Conservation (phyloP, 306 rosid genomes). For the Quercus rubra region DNA sequence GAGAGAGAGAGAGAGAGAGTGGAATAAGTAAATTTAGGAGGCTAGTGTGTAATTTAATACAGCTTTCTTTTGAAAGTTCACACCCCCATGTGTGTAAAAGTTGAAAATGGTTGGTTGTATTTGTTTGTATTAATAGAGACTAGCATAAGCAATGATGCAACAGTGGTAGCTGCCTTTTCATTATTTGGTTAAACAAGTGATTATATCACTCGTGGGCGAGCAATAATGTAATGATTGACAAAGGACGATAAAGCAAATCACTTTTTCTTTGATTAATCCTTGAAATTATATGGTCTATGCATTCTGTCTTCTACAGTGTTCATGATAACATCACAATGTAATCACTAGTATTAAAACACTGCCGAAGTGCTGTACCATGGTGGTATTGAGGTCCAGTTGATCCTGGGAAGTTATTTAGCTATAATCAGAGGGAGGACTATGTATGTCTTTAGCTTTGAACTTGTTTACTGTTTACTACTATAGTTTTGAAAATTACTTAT, state of each 20-base stretch:
- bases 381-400: not conserved
- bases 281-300: conserved; percentile 1
- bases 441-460: too few species aligned
- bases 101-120: conserved; percentile 36
- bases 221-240: not conserved
- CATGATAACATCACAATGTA: not conserved
- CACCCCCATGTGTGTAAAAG: conserved; percentile 41
- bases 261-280: not conserved
- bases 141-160: conserved; percentile 7
- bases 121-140: conserved; percentile 38
- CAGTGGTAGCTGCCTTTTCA: conserved; percentile 15
- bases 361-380: not conserved
- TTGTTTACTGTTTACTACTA: too few species aligned
- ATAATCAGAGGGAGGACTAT: too few species aligned
- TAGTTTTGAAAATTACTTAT: too few species aligned
- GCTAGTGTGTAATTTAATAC: conserved; percentile 19
- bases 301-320: not conserved
- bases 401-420: not conserved
- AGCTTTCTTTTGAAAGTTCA: conserved; percentile 10
- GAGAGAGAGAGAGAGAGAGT: conserved; percentile 21
- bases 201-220: conserved; percentile 31
- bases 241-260: conserved; percentile 1
- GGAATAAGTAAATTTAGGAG: conserved; percentile 19
- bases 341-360: not conserved
- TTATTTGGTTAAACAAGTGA: not conserved